Conservation (phyloP, 2,329 filamentous ascomycete genomes). For the Colletotrichum kahawae region DNA sequence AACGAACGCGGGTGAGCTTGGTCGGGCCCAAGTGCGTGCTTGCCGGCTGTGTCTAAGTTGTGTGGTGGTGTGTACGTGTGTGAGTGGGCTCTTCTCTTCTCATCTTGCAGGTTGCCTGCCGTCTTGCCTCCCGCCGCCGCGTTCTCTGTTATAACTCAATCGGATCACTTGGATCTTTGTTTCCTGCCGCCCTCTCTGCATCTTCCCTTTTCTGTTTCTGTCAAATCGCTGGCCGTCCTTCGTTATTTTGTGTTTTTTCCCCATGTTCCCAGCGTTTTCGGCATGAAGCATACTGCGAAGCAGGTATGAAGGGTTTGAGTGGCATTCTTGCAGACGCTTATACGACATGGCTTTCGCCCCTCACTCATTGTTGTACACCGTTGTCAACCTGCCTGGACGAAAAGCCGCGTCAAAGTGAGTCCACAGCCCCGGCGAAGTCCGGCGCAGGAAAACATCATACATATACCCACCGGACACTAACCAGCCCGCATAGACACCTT, state of each 20-base stretch:
- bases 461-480: constrained; percentile 2
- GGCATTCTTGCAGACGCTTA: constrained; percentile 46
- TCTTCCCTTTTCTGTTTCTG: constrained; percentile 2
- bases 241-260: constrained; percentile 7
- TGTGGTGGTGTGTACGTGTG: neutral
- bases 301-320: constrained; percentile 45
- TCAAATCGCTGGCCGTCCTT: constrained; percentile 22
- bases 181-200: constrained; percentile 1
- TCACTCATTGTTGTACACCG: constrained; percentile 51
- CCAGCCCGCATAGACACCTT: constrained; percentile 25
- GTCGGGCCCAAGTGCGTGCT: constrained; percentile 11
- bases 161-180: constrained; percentile 12
- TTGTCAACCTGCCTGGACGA: constrained; percentile 42
- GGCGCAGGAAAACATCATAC: neutral
- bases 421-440: neutral
- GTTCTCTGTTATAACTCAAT: constrained; percentile 19
- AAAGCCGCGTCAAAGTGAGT: constrained; percentile 44
- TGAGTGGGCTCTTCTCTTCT: constrained; percentile 6
- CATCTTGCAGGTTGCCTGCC: constrained; percentile 16
- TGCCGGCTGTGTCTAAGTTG: neutral
- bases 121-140: constrained; percentile 9
- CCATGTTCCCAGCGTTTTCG: neutral
- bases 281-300: constrained; percentile 15
- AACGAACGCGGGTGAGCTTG: neutral
- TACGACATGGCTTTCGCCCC: constrained; percentile 51